Percentiles rank a stretch among this genome's conserved stretches.
Evolutionary conservation across 257 asterid genomes (phyloP).

Genomic region (Gentiana macrophylla): DNA sequence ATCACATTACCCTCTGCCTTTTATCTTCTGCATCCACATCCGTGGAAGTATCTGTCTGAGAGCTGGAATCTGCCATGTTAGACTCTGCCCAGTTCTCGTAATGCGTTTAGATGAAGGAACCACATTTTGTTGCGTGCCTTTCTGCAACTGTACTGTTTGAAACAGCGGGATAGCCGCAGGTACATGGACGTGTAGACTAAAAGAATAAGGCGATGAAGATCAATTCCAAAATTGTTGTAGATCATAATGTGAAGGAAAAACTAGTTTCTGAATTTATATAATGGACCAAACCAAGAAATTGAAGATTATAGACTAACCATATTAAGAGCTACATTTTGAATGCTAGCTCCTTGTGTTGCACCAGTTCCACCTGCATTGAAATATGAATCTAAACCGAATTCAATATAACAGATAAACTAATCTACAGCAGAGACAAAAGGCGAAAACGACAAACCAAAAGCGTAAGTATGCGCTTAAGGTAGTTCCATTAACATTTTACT

Average conservation of each 20-base stretch:
- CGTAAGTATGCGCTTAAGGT: no score
- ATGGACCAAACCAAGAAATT: not conserved
- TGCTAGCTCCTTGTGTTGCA: conserved; percentile 38
- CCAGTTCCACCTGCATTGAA: conserved; percentile 30
- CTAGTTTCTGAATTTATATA: not conserved
- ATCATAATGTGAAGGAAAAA: not conserved
- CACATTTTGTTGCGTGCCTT: conserved; percentile 25
- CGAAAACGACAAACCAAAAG: no score
- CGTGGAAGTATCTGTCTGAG: conserved; percentile 72
- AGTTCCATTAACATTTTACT: no score
- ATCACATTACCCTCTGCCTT: conserved; percentile 40
- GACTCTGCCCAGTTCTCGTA: conserved; percentile 87
- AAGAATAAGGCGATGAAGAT: conserved; percentile 2
- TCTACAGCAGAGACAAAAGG: no score
- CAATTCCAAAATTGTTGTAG: not conserved
- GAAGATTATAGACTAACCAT: conserved; percentile 28
- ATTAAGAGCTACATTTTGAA: conserved; percentile 37
- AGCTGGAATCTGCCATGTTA: conserved; percentile 76
- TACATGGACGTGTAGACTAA: conserved; percentile 36
- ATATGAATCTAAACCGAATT: conserved; percentile 26
- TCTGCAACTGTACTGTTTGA: conserved; percentile 37
- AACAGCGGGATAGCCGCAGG: conserved; percentile 30
- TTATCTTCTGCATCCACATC: conserved; percentile 71
- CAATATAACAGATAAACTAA: no score
- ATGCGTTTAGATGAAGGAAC: conserved; percentile 35